Evolutionary conservation across 1,284 basidiomycete species (phyloP), one percentile per base, ranked within the genome.

Genomic region (Hemileia vastatrix): DNA sequence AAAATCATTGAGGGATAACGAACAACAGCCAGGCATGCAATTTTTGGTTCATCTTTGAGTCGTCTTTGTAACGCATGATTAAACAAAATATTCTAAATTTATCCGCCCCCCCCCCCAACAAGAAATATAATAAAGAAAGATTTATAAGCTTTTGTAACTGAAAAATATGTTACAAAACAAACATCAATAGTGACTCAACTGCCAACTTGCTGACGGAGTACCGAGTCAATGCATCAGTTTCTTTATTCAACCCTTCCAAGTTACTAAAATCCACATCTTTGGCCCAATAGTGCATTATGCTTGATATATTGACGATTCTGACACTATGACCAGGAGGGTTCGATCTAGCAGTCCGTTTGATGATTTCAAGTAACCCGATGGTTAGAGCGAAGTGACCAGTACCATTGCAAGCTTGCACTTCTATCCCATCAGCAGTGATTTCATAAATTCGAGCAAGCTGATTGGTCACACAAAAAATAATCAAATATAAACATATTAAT

Each of bases 61-160:
- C 51, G 27, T 48, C 36, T 47, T 33, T 61, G 58, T 13, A 61
- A 43, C 32, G 53, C 36, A 43, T 36, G 53, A 54, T 61, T 61
- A 27, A 61, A 61, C 24, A 61, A 45, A 24, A 61, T 54, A 31
- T 61, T 61, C 58, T 61, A 27, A 15, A 31, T n/a, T n/a, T n/a
- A n/a, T n/a, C n/a, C n/a, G n/a, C n/a, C n/a, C n/a, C n/a, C n/a
- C n/a, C n/a, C n/a, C n/a, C n/a, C n/a, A n/a, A n/a, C n/a, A 53
- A 2, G 27, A 53, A 53, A 53, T 31, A 6, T 8, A 6, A 49
- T 13, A 1, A 3, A n/a, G 11, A 5, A 32, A 19, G 11, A 44
- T 11, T 1, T 24, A n/a, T n/a, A n/a, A n/a, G n/a, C n/a, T n/a
- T n/a, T n/a, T n/a, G n/a, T n/a, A n/a, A n/a, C n/a, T n/a, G n/a